phyloP scores from a whole-genome alignment of 2,329 filamentous ascomycete genomes.

The Hypoxylon sp. region DNA sequence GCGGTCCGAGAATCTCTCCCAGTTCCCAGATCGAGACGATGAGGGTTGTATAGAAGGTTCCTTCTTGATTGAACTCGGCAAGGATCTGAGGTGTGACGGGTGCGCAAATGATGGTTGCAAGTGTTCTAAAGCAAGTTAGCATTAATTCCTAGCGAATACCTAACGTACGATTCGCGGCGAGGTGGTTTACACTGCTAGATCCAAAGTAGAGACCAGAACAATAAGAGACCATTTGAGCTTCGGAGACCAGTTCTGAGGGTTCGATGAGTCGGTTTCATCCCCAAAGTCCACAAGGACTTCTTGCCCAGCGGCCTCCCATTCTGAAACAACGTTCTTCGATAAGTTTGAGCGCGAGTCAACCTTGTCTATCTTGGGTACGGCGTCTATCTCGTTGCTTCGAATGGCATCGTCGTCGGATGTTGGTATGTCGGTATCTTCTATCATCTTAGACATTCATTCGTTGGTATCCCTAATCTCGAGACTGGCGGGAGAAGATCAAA shows the following conservation, averaged over 20 bases:
- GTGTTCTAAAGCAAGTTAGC: neutral
- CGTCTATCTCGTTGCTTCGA: neutral
- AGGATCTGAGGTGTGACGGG: neutral
- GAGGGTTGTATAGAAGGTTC: neutral
- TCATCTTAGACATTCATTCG: neutral
- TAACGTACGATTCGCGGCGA: neutral
- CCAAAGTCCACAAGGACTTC: constrained; percentile 10
- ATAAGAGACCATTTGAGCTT: constrained; percentile 25
- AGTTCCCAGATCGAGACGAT: neutral
- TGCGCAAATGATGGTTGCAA: neutral
- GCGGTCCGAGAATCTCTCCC: constrained; percentile 13
- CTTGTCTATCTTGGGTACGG: neutral
- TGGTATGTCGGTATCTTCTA: neutral
- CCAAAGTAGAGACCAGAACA: constrained; percentile 14
- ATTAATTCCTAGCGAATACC: neutral
- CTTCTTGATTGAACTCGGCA: neutral
- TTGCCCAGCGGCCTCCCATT: neutral
- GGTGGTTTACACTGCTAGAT: constrained; percentile 12
- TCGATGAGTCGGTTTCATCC: constrained; percentile 21
- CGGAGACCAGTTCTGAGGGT: constrained; percentile 28
- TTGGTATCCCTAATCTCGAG: neutral
- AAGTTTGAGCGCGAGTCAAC: neutral
- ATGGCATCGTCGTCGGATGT: neutral
- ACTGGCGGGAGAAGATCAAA: neutral
- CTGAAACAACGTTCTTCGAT: neutral